Evolutionary conservation across 768 basidiomycete species (phyloP).

Genomic region (Mycena amicta): DNA sequence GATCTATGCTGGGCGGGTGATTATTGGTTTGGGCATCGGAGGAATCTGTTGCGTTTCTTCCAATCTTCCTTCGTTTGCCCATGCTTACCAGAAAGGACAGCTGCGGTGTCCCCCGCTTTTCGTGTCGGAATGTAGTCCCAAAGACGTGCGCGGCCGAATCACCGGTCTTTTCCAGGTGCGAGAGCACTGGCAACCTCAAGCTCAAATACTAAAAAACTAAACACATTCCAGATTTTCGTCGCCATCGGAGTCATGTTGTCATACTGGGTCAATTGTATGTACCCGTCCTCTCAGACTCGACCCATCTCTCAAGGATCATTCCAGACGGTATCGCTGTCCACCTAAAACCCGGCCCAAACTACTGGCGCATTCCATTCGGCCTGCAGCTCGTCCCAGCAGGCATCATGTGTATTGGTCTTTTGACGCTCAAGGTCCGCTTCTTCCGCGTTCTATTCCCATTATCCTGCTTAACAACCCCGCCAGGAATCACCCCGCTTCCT

Average conservation of each 20-base stretch:
- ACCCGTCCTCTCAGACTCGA: background rate
- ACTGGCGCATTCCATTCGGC: slow-evolving; percentile 77
- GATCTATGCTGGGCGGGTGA: slow-evolving; percentile 81
- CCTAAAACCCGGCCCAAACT: slow-evolving; percentile 43
- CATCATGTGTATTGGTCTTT: slow-evolving; percentile 65
- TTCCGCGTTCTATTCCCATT: background rate
- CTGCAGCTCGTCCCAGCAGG: slow-evolving; percentile 77
- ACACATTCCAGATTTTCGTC: slow-evolving; percentile 36
- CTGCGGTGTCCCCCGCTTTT: slow-evolving; percentile 80
- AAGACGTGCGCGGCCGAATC: slow-evolving; percentile 82
- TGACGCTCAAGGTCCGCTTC: slow-evolving; percentile 58
- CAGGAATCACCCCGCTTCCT: slow-evolving; percentile 81
- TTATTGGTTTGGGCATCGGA: slow-evolving; percentile 81
- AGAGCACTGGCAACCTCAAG: too few relatives aligned
- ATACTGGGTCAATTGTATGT: slow-evolving; percentile 78
- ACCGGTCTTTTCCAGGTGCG: slow-evolving; percentile 88
- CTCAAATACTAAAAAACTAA: background rate
- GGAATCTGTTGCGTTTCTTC: slow-evolving; percentile 59
- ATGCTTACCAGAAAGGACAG: background rate
- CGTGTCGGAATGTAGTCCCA: slow-evolving; percentile 86
- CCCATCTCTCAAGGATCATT: background rate
- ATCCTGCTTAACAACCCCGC: background rate
- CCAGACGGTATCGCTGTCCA: slow-evolving; percentile 64
- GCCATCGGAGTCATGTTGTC: slow-evolving; percentile 85
- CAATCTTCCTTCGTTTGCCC: background rate